Base-by-base conservation (phyloP, 805 yeast species). In the Lipomyces japonicus region DNA sequence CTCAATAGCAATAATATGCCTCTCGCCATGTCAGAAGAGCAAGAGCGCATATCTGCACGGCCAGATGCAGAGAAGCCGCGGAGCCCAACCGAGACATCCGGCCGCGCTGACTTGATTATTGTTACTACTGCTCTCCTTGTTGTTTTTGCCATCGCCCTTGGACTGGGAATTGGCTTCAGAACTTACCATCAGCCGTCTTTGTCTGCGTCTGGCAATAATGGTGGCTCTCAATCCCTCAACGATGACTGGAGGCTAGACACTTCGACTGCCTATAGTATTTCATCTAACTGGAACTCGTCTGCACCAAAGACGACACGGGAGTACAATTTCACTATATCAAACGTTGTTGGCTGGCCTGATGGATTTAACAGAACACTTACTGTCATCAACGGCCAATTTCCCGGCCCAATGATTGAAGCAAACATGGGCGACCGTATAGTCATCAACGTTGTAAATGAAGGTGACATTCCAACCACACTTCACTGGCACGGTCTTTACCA, bases 401-500 rank as follows among this genome's bases (percentile, higher is more conserved):
- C 97, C 50, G 81, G 93, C 76, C 98, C 98, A 18, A 75, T 77
- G 46, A 70, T 91, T 59, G 75, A 78, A 44, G 89, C 85, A 56
- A 75, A 78, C 58, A 81, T 78, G 65, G 95, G 95, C 60, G 97
- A 91, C 69, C 74, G 83, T 14, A 74, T 91, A 46, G 67, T 81
- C 46, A 71, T 87, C 32, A 79, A 82, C 62, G 76, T 91, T 68
- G 79, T 77, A 53, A 91, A 91, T 64, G 86, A 87, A 18, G 72
- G 64, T 16, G 78, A 78, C 62, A 72, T 77, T 40, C 81, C 80
- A 69, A 86, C 96, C 35, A 70, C 91, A 3, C 69, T 90, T 61
- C 98, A 91, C 71, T 87, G 87, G 81, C 97, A 91, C 70, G 97
- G 97, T 46, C 65, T 90, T 64, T 91, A 85, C 79, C 87, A 82